phyloP scores from a whole-genome alignment of 495 filamentous ascomycete genomes.

The Podospora anserina region DNA sequence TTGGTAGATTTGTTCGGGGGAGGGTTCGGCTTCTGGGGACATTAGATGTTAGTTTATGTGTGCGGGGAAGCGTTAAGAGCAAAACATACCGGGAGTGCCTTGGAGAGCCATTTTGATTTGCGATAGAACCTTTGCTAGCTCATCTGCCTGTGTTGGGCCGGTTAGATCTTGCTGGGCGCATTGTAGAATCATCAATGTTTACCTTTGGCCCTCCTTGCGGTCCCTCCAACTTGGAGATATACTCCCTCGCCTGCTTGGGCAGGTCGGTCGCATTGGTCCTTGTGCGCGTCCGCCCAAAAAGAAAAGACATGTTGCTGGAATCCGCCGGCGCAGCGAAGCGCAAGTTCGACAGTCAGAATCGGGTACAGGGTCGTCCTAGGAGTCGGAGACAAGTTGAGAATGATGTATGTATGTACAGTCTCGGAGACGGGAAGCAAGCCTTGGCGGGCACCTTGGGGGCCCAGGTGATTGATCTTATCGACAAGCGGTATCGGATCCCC shows the following conservation, averaged over 20 bases:
- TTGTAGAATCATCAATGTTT: conserved; percentile 19
- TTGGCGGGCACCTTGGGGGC: not conserved
- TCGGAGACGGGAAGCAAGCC: not conserved
- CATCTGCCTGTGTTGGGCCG: conserved; percentile 40
- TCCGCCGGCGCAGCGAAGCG: not conserved
- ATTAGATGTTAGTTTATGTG: conserved; percentile 1
- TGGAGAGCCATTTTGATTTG: conserved; percentile 83
- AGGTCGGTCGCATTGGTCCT: conserved; percentile 52
- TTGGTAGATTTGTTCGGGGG: conserved; percentile 78
- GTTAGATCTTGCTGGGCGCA: conserved; percentile 4
- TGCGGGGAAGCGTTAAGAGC: not conserved
- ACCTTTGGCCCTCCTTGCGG: conserved; percentile 52
- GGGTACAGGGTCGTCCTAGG: not conserved
- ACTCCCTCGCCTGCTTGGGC: conserved; percentile 53
- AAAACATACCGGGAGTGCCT: conserved; percentile 68
- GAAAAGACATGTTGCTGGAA: conserved; percentile 71
- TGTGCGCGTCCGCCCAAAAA: conserved; percentile 72
- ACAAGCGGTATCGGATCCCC: not conserved
- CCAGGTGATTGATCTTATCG: not conserved
- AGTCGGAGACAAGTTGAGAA: conserved; percentile 1
- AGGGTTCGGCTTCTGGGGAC: conserved; percentile 70
- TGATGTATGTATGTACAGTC: not conserved
- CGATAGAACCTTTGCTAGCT: conserved; percentile 65
- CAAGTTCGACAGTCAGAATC: conserved; percentile 11
- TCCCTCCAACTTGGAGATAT: conserved; percentile 53